Conservation (phyloP, 805 yeast genomes). For the Candida suzukii region DNA sequence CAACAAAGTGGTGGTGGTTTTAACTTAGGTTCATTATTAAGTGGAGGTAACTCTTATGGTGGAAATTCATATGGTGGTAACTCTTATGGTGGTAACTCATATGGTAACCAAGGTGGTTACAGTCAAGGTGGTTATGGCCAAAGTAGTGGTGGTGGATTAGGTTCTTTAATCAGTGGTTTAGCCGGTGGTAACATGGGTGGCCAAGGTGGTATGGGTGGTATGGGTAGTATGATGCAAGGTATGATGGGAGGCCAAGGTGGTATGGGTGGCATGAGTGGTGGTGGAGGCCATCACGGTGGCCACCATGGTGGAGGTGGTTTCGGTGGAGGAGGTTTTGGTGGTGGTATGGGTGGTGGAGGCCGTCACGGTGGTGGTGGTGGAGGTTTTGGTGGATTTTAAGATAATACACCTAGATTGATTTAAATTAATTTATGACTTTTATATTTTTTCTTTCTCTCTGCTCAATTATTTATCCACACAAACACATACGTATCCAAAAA, state of each 20-base stretch:
- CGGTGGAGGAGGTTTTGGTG: background rate
- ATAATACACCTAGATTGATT: too few species aligned
- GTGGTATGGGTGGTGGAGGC: constrained; percentile 2
- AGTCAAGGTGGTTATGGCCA: constrained; percentile 7
- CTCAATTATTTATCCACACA: too few species aligned
- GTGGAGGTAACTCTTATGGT: constrained; percentile 7
- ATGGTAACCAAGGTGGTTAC: constrained; percentile 6
- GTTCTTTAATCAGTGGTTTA: constrained; percentile 14
- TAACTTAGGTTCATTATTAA: constrained; percentile 17
- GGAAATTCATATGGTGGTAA: background rate
- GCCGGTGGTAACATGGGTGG: constrained; percentile 5
- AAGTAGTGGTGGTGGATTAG: constrained; percentile 5
- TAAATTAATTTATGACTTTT: too few species aligned
- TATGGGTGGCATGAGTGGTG: constrained; percentile 9
- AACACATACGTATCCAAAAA: too few species aligned
- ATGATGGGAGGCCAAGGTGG: constrained; percentile 4
- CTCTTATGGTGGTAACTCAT: constrained; percentile 3
- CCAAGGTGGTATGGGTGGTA: constrained; percentile 9
- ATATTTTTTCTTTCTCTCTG: too few species aligned
- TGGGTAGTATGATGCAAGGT: constrained; percentile 1
- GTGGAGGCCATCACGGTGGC: constrained; percentile 1
- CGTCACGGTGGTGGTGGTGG: constrained; percentile 4
- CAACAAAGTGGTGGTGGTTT: constrained; percentile 21
- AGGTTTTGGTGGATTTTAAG: constrained; percentile 1
- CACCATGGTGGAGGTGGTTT: constrained; percentile 6